A percentile compares a stretch with the other conserved stretches of the same genome.
These are phyloP conservation scores for Rhizopus delemar DNA, from an alignment of 371 early-diverging fungal species.

Conservation along the genomic window DNA sequence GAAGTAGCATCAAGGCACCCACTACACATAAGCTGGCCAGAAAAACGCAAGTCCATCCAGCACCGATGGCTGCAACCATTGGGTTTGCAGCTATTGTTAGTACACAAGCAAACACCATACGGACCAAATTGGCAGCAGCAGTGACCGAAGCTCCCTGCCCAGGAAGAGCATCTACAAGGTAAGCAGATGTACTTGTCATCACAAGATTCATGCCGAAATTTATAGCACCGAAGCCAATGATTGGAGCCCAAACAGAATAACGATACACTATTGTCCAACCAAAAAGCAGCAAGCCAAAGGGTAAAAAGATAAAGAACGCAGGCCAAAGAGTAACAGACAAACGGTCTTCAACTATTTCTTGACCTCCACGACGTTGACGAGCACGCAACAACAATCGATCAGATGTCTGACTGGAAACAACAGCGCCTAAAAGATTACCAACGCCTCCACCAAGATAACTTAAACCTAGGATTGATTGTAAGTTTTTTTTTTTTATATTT, in stretches of 20 bases:
- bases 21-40: constrained; percentile 19
- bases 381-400: constrained; percentile 41
- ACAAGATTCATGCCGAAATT: constrained; percentile 53
- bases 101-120: constrained; percentile 48
- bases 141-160: constrained; percentile 49
- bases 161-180: constrained; percentile 46
- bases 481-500: background rate
- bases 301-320: constrained; percentile 37
- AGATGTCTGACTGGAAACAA: constrained; percentile 40
- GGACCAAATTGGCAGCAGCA: constrained; percentile 45
- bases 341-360: constrained; percentile 41
- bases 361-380: constrained; percentile 41
- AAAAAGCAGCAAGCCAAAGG: constrained; percentile 44
- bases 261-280: constrained; percentile 43
- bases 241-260: constrained; percentile 35
- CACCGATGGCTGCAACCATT: constrained; percentile 25
- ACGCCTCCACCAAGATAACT: constrained; percentile 34
- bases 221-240: constrained; percentile 45
- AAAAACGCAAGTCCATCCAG: constrained; percentile 26
- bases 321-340: constrained; percentile 45
- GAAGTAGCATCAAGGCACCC: constrained; percentile 9
- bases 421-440: constrained; percentile 28
- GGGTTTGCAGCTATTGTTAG: constrained; percentile 35
- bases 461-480: constrained; percentile 24
- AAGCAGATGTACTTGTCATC: constrained; percentile 40